Evolutionary conservation across 202 grass and related monocot genomes (phyloP).

Genomic region (Bolboschoenoplectus hybrid): DNA sequence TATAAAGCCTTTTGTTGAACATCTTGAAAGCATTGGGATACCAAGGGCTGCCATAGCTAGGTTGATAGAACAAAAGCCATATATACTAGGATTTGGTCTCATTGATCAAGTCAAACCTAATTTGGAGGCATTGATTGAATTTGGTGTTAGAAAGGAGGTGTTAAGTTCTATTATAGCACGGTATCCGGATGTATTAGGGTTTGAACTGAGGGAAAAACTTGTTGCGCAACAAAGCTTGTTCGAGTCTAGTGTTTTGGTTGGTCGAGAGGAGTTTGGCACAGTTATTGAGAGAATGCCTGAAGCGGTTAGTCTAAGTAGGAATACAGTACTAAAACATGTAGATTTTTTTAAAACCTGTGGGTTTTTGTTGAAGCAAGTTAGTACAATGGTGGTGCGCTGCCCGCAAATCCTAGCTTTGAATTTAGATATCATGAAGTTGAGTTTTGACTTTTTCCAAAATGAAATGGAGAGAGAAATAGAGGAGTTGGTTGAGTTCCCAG

Average conservation of each 20-base stretch:
- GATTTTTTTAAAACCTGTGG: constrained; percentile 77
- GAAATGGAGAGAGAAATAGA: constrained; percentile 86
- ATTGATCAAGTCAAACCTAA: constrained; percentile 73
- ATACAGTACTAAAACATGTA: constrained; percentile 74
- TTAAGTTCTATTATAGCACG: constrained; percentile 61
- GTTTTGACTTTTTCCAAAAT: constrained; percentile 79
- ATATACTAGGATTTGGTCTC: constrained; percentile 79
- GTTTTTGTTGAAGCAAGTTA: constrained; percentile 80
- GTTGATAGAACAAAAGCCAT: constrained; percentile 72
- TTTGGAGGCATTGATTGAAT: constrained; percentile 62
- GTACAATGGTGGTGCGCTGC: constrained; percentile 78
- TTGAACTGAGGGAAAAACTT: constrained; percentile 80
- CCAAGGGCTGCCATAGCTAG: constrained; percentile 64
- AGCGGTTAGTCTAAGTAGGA: constrained; percentile 74
- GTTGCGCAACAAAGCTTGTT: constrained; percentile 68
- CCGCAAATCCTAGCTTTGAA: constrained; percentile 86
- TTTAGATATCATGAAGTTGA: constrained; percentile 96
- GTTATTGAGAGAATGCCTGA: constrained; percentile 93
- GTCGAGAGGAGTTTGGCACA: constrained; percentile 68
- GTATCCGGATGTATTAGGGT: constrained; percentile 73
- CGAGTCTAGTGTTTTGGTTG: constrained; percentile 73
- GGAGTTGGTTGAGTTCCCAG: constrained; percentile 86
- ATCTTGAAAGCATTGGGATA: constrained; percentile 69
- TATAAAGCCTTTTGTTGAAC: constrained; percentile 89
- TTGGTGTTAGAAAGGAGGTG: constrained; percentile 73